Base-by-base conservation (phyloP, 257 asterid species). In the Salvia rosmarinus region DNA sequence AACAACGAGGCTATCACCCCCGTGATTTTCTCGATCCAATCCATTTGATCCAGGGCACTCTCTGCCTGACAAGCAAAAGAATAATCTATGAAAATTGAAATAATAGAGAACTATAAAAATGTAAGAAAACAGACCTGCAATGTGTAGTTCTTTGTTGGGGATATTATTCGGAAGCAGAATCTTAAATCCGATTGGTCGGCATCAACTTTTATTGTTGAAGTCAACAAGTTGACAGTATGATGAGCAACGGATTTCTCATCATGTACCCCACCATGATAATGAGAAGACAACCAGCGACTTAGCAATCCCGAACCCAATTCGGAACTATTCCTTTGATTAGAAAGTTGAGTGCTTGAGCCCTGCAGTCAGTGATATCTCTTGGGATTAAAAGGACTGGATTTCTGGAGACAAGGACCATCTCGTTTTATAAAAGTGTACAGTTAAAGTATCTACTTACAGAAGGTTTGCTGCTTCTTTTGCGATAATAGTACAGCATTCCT, bases 241-340 rank as follows among this genome's bases (percentile, higher is more conserved):
- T 95, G 99, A 66, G 99, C 97, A 75, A 95, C 99, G 67, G 99
- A 95, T 82, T 95, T 92, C 82, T 95, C 99, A 70, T 92, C 99
- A 68, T 95, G 99, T 19, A 92, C 92, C 61, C 98, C 99, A 56
- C 99, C 99, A 74, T 92, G 96, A 80, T 89, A 82, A 85, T 90
- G 95, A 71, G 98, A 95, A 73, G 98, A 90, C 82, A 95, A 86
- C 98, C 99, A 95, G 63, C 99, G 95, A 78, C 97, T 87, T 46
- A 95, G 88, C 80, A 95, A 78, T 57, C 99, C 98, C 75, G 98
- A 95, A 77, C 99, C 99, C 82, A 91, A 80, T 73, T 95, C 99
- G 59, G 99, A 95, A 83, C 97, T 90, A 79, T 95, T 90, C 80
- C 99, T 88, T 83, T 90, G 97, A 86, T 85, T 86, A 55, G 96